A percentile compares a stretch with the other conserved stretches of the same genome.
Conservation (phyloP, 805 yeast species). For the Peterozyma toletana region DNA sequence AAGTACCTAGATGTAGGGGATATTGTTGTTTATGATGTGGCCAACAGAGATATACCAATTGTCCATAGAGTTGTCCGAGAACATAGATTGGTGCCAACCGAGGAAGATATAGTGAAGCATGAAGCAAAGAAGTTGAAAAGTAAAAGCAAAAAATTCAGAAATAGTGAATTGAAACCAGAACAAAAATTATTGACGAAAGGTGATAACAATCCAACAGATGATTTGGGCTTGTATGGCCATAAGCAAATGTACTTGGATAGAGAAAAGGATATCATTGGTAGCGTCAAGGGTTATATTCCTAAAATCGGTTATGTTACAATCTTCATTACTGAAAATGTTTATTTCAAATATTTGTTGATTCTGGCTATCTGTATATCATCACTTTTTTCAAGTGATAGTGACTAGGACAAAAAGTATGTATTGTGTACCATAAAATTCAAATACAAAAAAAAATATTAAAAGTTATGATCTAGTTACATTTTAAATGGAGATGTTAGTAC, state of each 20-base stretch:
- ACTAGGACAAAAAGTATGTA: too few relatives aligned
- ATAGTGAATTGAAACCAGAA: constrained; percentile 16
- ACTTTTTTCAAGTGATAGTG: constrained; percentile 2
- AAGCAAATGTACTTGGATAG: constrained; percentile 73
- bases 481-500: too few relatives aligned
- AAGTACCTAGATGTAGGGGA: constrained; percentile 72
- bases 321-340: constrained; percentile 79
- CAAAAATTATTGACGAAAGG: constrained; percentile 89
- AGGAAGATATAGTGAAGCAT: constrained; percentile 13
- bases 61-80: constrained; percentile 92
- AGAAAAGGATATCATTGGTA: constrained; percentile 74
- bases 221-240: constrained; percentile 74
- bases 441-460: too few relatives aligned
- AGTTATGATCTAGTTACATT: too few relatives aligned
- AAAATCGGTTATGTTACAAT: constrained; percentile 87
- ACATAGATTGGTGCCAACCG: constrained; percentile 38
- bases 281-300: constrained; percentile 91
- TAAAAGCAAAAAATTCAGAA: constrained; percentile 7
- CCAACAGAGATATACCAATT: constrained; percentile 81
- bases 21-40: constrained; percentile 84
- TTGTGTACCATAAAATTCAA: too few relatives aligned
- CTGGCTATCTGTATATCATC: constrained; percentile 28
- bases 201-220: constrained; percentile 91
- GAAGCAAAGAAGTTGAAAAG: constrained; percentile 11
- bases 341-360: constrained; percentile 71